Conservation (phyloP, 106 monocot species). For the Allium cepa region DNA sequence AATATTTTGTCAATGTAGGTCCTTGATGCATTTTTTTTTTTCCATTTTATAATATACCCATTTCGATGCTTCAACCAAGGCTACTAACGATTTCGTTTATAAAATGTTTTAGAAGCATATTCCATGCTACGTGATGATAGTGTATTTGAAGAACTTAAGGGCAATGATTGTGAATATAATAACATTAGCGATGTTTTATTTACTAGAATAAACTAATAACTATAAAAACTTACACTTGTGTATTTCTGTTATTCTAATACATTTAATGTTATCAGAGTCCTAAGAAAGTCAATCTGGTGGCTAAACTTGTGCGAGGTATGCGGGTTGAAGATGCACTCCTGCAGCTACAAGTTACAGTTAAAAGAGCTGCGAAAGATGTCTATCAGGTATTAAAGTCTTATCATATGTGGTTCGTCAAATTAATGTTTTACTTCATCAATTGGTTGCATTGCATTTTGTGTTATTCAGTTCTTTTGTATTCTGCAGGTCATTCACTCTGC, state of each 20-base stretch:
- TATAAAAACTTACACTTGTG: not conserved
- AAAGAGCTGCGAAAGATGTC: slow-evolving; percentile 88
- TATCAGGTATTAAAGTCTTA: slow-evolving; percentile 52
- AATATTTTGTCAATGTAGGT: too few relatives aligned
- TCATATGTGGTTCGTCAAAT: too few relatives aligned
- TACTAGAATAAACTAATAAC: not conserved
- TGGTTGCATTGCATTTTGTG: not conserved
- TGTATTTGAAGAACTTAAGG: not conserved
- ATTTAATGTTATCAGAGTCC: slow-evolving; percentile 53
- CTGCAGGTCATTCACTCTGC: slow-evolving; percentile 91
- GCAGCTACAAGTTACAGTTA: slow-evolving; percentile 91
- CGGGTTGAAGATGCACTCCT: slow-evolving; percentile 96
- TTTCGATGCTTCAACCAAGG: too few relatives aligned
- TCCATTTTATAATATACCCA: too few relatives aligned
- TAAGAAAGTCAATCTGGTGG: slow-evolving; percentile 94
- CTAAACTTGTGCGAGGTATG: slow-evolving; percentile 83
- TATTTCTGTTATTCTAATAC: too few relatives aligned
- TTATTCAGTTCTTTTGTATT: too few relatives aligned
- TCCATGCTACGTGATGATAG: not conserved
- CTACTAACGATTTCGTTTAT: too few relatives aligned
- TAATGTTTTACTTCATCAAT: not conserved
- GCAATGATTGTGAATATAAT: not conserved
- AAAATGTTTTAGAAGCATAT: not conserved
- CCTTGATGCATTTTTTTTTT: too few relatives aligned
- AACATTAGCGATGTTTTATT: not conserved